Conservation (phyloP, 768 basidiomycete species). For the Exidia glandulosa region DNA sequence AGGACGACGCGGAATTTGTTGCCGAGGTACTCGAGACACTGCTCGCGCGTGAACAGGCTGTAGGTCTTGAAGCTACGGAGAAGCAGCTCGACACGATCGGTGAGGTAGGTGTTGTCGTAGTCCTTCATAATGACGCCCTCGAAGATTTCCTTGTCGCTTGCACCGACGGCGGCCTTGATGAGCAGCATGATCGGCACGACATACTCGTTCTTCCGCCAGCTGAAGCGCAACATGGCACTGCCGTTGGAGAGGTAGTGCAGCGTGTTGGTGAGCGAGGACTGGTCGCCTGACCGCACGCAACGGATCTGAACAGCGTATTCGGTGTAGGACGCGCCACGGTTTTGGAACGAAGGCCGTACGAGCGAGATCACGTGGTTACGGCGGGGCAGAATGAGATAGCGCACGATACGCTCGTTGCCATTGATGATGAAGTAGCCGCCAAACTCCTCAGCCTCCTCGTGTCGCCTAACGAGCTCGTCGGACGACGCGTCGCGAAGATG, state of each 20-base stretch:
- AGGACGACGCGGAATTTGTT: slow-evolving; percentile 96
- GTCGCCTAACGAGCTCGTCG: slow-evolving; percentile 72
- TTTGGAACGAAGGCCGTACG: slow-evolving; percentile 79
- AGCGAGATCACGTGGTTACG: slow-evolving; percentile 95
- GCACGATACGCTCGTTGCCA: slow-evolving; percentile 96
- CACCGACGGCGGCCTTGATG: slow-evolving; percentile 83
- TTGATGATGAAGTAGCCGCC: slow-evolving; percentile 99
- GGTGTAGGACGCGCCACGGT: slow-evolving; percentile 91
- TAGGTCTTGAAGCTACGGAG: slow-evolving; percentile 93
- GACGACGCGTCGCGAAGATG: slow-evolving; percentile 80
- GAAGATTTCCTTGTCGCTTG: slow-evolving; percentile 93
- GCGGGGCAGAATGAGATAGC: slow-evolving; percentile 91
- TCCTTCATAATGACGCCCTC: slow-evolving; percentile 95
- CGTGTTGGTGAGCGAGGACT: slow-evolving; percentile 87
- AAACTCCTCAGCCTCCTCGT: slow-evolving; percentile 97
- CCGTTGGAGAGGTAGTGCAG: slow-evolving; percentile 96
- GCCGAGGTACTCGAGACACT: slow-evolving; percentile 90
- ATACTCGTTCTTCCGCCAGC: slow-evolving; percentile 96
- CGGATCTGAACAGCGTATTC: slow-evolving; percentile 92
- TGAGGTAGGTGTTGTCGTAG: slow-evolving; percentile 92
- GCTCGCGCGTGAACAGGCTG: slow-evolving; percentile 75
- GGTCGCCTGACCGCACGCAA: slow-evolving; percentile 76
- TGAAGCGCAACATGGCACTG: slow-evolving; percentile 89
- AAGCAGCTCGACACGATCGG: slow-evolving; percentile 90
- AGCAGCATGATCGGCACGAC: slow-evolving; percentile 95